A percentile compares a stretch with the other conserved stretches of the same genome.
Evolutionary conservation across 2,329 filamentous ascomycete species (phyloP).

Genomic region (Capronia americana): DNA sequence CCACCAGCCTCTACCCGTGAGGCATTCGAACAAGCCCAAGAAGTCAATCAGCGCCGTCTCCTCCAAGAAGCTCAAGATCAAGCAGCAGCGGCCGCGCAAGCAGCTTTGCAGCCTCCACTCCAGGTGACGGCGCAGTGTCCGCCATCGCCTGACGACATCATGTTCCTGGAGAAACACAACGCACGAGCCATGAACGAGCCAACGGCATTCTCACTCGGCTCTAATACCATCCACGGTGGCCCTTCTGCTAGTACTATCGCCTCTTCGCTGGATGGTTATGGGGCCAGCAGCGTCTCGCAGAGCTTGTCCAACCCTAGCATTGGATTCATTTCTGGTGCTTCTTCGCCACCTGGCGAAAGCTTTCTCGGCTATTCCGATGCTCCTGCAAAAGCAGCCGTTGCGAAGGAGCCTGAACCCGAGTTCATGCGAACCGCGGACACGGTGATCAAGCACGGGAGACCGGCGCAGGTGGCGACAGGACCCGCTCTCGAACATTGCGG

Average conservation of each 20-base stretch:
- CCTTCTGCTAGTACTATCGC: constrained; percentile 55
- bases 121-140: constrained; percentile 37
- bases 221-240: constrained; percentile 25
- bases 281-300: constrained; percentile 55
- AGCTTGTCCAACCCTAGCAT: constrained; percentile 57
- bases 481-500: constrained; percentile 30
- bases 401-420: constrained; percentile 32
- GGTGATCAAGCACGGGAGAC: constrained; percentile 35
- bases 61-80: constrained; percentile 37
- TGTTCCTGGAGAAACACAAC: constrained; percentile 29
- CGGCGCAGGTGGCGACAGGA: constrained; percentile 25
- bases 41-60: constrained; percentile 40
- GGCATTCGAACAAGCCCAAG: constrained; percentile 41
- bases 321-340: constrained; percentile 54
- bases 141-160: constrained; percentile 43
- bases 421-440: constrained; percentile 41
- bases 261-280: constrained; percentile 54
- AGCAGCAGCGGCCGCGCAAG: constrained; percentile 26
- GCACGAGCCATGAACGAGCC: constrained; percentile 20
- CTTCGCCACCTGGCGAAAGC: constrained; percentile 52
- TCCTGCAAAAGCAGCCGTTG: constrained; percentile 17
- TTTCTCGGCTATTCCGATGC: constrained; percentile 45
- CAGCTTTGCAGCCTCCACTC: constrained; percentile 19
- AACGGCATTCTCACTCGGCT: constrained; percentile 22
- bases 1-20: constrained; percentile 36